Evolutionary conservation across 306 rosid species (phyloP).

Genomic region (Amphicarpaea edgeworthii): DNA sequence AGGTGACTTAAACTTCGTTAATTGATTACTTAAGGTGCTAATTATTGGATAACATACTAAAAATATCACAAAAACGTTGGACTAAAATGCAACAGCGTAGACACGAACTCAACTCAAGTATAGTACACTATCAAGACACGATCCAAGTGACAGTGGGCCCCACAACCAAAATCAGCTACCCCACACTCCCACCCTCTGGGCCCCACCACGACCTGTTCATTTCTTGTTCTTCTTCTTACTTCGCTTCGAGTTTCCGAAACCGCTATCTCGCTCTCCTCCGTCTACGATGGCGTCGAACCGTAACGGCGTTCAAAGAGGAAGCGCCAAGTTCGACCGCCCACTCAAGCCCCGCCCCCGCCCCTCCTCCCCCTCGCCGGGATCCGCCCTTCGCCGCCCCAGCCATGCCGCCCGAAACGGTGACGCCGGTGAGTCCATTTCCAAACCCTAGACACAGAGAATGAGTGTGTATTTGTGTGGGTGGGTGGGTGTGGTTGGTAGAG

Average conservation of each 20-base stretch:
- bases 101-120: no score
- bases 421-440: slow-evolving; percentile 51
- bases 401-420: slow-evolving; percentile 42
- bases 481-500: neutral
- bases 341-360: slow-evolving; percentile 46
- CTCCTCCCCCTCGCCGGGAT: slow-evolving; percentile 54
- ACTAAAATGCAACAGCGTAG: neutral
- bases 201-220: slow-evolving; percentile 34
- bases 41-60: neutral
- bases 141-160: slow-evolving; percentile 27
- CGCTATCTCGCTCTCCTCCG: slow-evolving; percentile 22
- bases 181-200: slow-evolving; percentile 41
- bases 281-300: slow-evolving; percentile 52
- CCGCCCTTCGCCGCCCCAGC: slow-evolving; percentile 48
- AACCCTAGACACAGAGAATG: neutral
- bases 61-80: neutral
- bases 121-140: slow-evolving; percentile 5
- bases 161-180: slow-evolving; percentile 5
- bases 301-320: slow-evolving; percentile 51
- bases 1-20: neutral
- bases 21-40: neutral
- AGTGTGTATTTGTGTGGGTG: neutral
- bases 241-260: slow-evolving; percentile 31
- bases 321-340: slow-evolving; percentile 58
- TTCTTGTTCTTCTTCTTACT: slow-evolving; percentile 5